Evolutionary conservation across 169 alveolate genomes (phyloP), one percentile per base, ranked within the genome.

Genomic region (Plasmodium billcollinsi): DNA sequence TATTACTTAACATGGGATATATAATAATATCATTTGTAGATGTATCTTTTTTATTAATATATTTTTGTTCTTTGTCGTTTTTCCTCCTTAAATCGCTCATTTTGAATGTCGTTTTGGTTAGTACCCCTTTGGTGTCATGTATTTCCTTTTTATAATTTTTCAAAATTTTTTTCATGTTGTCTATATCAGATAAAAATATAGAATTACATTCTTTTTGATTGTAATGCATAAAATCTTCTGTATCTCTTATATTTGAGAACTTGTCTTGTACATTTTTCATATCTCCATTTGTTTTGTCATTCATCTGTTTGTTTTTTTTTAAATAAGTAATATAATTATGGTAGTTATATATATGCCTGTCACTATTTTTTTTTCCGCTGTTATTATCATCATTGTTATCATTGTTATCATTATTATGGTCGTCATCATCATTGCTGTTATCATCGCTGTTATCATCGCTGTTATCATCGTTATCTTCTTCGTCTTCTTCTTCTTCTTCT

Each of bases 371-470:
- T 67, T 62, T 59, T n/a, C 15, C 91, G 47, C 49, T 75, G 72
- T 20, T 88, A 58, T 11, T 76, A 74, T 39, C 78, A 54, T 72
- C 72, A 69, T 43, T 24, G n/a, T 89, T 73, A 39, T 91, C 83
- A 24, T 92, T 76, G 11, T 92, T 93, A 14, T 86, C 93, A 21
- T 83, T 78, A 39, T 88, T 73, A 1, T 91, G 93, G 12, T 91
- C 90, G 0, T 39, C 70, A 20, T 50, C 74, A 9, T 74, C 88
- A 2, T 75, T 43, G 6, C 47, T 58, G 21, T 75, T 74, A 11
- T 54, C 89, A 6, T 62, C 72, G 1, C 62, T 26, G 1, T 63
- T 74, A 29, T 75, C 63, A 12, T 75, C 75, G 8, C 85, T 69
- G 0, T 91, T 88, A 2, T 80, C 90, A 12, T 91, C 95, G 0